Conservation (phyloP, 1,284 basidiomycete species). For the Coniferiporia weirii region DNA sequence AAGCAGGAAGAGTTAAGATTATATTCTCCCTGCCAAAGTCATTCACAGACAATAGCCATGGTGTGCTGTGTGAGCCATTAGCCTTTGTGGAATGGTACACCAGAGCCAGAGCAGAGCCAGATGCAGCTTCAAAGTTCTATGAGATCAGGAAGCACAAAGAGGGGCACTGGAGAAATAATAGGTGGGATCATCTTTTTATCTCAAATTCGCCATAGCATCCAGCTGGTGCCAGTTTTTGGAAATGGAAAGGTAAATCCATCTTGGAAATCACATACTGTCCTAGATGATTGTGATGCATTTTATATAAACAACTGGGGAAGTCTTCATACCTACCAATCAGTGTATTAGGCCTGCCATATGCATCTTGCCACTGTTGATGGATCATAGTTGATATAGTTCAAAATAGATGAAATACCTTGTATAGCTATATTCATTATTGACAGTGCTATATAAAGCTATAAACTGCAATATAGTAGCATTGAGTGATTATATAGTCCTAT, state of each 20-base stretch:
- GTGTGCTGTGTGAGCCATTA: too few species aligned
- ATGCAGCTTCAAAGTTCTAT: neutral
- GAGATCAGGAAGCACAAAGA: neutral
- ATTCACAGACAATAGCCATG: too few species aligned
- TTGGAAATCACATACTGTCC: neutral
- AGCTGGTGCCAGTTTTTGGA: neutral
- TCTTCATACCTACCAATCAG: too few species aligned
- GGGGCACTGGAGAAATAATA: neutral
- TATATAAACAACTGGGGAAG: too few species aligned
- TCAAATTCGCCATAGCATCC: neutral
- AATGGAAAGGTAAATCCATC: neutral
- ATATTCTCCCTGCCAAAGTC: too few species aligned
- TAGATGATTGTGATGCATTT: too few species aligned
- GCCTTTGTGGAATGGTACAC: conserved; percentile 32
- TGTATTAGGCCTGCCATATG: neutral
- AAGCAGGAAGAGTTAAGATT: too few species aligned
- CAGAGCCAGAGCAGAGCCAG: neutral
- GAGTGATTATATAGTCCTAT: too few species aligned
- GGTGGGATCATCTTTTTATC: neutral
- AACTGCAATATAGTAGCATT: neutral
- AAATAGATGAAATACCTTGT: too few species aligned
- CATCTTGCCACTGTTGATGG: neutral
- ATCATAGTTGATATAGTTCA: neutral
- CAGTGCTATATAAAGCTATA: neutral
- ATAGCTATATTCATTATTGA: too few species aligned